phyloP scores from a whole-genome alignment of 1,284 basidiomycete genomes.

The Mycosarcoma maydis region DNA sequence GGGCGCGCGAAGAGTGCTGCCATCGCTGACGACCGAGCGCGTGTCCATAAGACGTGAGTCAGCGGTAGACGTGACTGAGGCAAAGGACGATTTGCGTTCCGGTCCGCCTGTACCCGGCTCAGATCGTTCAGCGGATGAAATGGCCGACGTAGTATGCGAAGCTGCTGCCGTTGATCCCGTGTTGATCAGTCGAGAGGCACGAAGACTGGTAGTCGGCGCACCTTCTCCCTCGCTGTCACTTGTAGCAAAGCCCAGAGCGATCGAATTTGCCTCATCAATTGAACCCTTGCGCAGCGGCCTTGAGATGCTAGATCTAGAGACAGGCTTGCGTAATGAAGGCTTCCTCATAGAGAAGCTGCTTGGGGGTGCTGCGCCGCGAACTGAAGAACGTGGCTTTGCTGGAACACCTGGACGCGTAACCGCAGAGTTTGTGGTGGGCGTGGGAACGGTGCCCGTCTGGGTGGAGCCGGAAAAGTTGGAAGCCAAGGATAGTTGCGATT shows the following conservation, averaged over 20 bases:
- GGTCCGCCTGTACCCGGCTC: not conserved
- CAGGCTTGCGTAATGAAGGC: constrained; percentile 22
- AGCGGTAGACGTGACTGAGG: constrained; percentile 20
- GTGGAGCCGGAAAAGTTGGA: constrained; percentile 17
- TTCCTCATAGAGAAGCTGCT: constrained; percentile 50
- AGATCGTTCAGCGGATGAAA: constrained; percentile 18
- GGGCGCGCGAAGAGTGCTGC: constrained; percentile 49
- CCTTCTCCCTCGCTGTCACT: constrained; percentile 56
- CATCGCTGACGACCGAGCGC: constrained; percentile 30
- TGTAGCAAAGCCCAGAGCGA: constrained; percentile 33
- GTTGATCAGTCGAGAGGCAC: constrained; percentile 24
- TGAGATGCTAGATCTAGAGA: constrained; percentile 43
- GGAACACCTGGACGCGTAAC: constrained; percentile 1
- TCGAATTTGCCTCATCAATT: constrained; percentile 26
- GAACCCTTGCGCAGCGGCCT: constrained; percentile 27
- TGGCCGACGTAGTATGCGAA: not conserved
- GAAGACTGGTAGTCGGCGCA: constrained; percentile 7
- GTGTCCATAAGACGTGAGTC: constrained; percentile 22
- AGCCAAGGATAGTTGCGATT: constrained; percentile 26
- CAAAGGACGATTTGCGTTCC: constrained; percentile 31
- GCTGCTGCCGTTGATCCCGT: not conserved
- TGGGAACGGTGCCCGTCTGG: constrained; percentile 4
- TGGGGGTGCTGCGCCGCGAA: constrained; percentile 39
- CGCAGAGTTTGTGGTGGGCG: not conserved
- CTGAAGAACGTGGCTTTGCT: constrained; percentile 22